Percentiles rank a stretch among this genome's conserved stretches.
phyloP scores from a whole-genome alignment of 352 stramenopile species.

The Pythium aphanidermatum region DNA sequence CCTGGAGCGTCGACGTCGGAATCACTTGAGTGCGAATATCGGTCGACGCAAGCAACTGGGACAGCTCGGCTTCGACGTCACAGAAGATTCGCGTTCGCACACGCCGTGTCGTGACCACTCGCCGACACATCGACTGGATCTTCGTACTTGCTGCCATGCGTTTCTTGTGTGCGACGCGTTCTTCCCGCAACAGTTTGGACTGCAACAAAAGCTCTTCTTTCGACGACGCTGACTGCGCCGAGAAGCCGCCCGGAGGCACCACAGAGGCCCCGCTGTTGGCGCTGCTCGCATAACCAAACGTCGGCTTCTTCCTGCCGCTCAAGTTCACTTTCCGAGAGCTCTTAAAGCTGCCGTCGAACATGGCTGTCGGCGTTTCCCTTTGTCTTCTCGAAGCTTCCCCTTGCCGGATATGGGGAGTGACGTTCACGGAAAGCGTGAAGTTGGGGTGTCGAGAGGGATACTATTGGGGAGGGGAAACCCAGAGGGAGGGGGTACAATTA shows the following conservation, averaged over 20 bases:
- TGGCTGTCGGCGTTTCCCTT: conserved; percentile 7
- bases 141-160: conserved; percentile 33
- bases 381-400: neutral
- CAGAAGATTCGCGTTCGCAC: conserved; percentile 29
- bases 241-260: neutral
- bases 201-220: conserved; percentile 58
- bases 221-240: conserved; percentile 17
- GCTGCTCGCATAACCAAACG: conserved; percentile 19
- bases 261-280: neutral
- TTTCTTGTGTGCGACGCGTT: conserved; percentile 38
- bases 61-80: conserved; percentile 36
- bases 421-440: neutral
- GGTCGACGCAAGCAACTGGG: conserved; percentile 20
- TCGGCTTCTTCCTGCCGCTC: conserved; percentile 44
- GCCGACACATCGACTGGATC: conserved; percentile 46
- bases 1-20: conserved; percentile 18
- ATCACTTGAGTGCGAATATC: conserved; percentile 32
- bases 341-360: conserved; percentile 78
- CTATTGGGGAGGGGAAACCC: neutral
- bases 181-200: conserved; percentile 44
- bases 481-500: neutral
- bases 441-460: neutral
- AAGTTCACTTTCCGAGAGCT: conserved; percentile 61
- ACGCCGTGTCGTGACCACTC: conserved; percentile 18
- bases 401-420: neutral